These are phyloP conservation scores for Saururus chinensis DNA, from an alignment of 164 flowering plant genomes.

Conservation along the genomic window DNA sequence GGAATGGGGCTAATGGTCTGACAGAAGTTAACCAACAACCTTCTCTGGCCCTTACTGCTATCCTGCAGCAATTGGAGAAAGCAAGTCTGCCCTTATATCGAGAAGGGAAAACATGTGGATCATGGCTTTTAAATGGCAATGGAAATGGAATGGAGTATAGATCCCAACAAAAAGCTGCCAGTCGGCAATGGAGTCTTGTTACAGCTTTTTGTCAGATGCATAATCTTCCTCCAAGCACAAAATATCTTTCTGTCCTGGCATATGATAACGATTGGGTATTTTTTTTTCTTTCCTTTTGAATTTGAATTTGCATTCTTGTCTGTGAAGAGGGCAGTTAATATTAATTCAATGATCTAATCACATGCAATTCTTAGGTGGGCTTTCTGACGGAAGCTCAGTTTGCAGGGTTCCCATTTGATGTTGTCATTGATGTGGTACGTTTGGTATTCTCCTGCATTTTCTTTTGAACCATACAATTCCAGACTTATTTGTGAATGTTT, in stretches of 20 bases:
- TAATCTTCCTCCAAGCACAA: slow-evolving; percentile 76
- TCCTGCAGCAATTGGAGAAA: slow-evolving; percentile 82
- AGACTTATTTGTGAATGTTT: background rate
- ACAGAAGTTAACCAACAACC: slow-evolving; percentile 17
- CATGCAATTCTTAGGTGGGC: slow-evolving; percentile 50
- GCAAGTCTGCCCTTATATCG: slow-evolving; percentile 59
- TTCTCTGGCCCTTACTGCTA: slow-evolving; percentile 49
- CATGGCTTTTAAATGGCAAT: slow-evolving; percentile 68
- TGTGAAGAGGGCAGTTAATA: background rate
- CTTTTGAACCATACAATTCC: background rate
- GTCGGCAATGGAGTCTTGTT: slow-evolving; percentile 85
- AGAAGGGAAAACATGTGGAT: slow-evolving; percentile 67
- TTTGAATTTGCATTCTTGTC: background rate
- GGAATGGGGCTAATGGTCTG: slow-evolving; percentile 15
- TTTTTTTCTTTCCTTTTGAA: slow-evolving; percentile 1
- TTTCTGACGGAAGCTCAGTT: slow-evolving; percentile 88
- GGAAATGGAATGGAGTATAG: slow-evolving; percentile 79
- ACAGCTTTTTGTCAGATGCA: slow-evolving; percentile 82
- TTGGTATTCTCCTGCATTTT: slow-evolving; percentile 2
- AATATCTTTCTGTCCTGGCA: slow-evolving; percentile 78
- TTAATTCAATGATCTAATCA: background rate
- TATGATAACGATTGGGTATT: slow-evolving; percentile 96
- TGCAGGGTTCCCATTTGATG: slow-evolving; percentile 66
- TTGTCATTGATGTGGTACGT: slow-evolving; percentile 65
- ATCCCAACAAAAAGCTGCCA: slow-evolving; percentile 69